phyloP scores from a whole-genome alignment of 371 early-diverging fungal species.

The Chytridiales sp. region DNA sequence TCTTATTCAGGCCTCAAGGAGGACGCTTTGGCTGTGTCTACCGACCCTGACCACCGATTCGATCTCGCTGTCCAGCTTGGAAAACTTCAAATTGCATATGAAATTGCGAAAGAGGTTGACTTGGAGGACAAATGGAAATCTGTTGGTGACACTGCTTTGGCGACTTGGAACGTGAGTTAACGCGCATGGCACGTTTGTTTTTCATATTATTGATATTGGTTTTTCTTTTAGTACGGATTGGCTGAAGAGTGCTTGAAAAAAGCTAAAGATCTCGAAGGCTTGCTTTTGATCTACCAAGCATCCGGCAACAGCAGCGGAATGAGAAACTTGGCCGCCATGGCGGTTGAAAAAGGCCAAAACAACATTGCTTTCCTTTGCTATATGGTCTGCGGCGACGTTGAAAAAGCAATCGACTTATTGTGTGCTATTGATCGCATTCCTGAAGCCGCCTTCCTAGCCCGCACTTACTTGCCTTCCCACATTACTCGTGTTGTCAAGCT shows the following conservation, averaged over 20 bases:
- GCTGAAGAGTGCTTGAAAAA: constrained; percentile 87
- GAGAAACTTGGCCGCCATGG: constrained; percentile 68
- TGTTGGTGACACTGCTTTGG: constrained; percentile 87
- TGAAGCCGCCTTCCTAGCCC: constrained; percentile 95
- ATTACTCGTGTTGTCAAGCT: constrained; percentile 69
- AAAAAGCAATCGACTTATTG: constrained; percentile 80
- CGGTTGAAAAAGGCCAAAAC: constrained; percentile 76
- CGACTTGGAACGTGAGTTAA: constrained; percentile 71
- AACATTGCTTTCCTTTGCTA: constrained; percentile 89
- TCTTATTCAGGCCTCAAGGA: constrained; percentile 67
- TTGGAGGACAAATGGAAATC: constrained; percentile 88
- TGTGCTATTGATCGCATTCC: constrained; percentile 83
- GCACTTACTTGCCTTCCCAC: constrained; percentile 82
- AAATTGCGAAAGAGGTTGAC: constrained; percentile 79
- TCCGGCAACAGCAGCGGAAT: constrained; percentile 79
- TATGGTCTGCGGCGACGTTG: constrained; percentile 68
- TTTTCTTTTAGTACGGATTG: constrained; percentile 54
- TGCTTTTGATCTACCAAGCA: constrained; percentile 86
- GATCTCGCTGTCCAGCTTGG: constrained; percentile 88
- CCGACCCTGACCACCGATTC: constrained; percentile 92
- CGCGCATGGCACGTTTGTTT: neutral
- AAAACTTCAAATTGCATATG: constrained; percentile 78
- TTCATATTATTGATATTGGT: constrained; percentile 4
- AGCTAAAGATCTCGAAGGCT: constrained; percentile 85
- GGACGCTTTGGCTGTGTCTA: constrained; percentile 87